Evolutionary conservation across 1,139 yeast species (phyloP).

Genomic region (Komagataea norvegica): DNA sequence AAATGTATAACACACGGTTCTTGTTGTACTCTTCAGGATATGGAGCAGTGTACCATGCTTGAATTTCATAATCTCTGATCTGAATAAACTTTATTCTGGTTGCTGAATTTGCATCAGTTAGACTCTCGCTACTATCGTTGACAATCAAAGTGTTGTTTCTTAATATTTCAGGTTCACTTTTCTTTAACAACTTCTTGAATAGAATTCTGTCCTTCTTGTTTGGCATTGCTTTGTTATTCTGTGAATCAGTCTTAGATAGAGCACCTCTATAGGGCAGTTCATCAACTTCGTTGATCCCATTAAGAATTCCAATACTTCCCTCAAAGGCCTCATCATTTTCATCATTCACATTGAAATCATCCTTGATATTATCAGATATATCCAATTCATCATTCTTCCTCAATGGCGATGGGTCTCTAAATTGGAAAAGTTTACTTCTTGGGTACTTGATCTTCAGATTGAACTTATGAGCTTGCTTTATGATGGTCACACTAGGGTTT

Average conservation of each 20-base stretch:
- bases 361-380: slow-evolving; percentile 21
- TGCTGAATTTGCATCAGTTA: slow-evolving; percentile 29
- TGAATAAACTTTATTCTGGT: slow-evolving; percentile 51
- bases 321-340: slow-evolving; percentile 18
- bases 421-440: slow-evolving; percentile 21
- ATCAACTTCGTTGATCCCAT: slow-evolving; percentile 11
- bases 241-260: slow-evolving; percentile 53
- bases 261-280: slow-evolving; percentile 67
- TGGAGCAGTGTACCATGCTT: slow-evolving; percentile 92
- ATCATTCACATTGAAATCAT: slow-evolving; percentile 25
- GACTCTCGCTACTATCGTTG: slow-evolving; percentile 17
- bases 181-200: slow-evolving; percentile 39
- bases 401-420: slow-evolving; percentile 26
- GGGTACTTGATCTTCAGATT: slow-evolving; percentile 21
- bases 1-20: slow-evolving; percentile 59
- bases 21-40: slow-evolving; percentile 83
- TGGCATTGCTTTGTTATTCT: slow-evolving; percentile 60
- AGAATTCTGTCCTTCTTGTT: slow-evolving; percentile 42
- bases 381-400: slow-evolving; percentile 16
- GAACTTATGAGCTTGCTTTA: slow-evolving; percentile 4
- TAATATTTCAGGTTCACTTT: slow-evolving; percentile 27
- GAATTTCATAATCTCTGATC: slow-evolving; percentile 67
- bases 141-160: slow-evolving; percentile 22
- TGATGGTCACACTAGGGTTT: slow-evolving; percentile 17
- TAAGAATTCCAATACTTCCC: slow-evolving; percentile 3